Percentiles rank a stretch among this genome's conserved stretches.
These are phyloP conservation scores for Leucocoprinus birnbaumii DNA, from an alignment of 768 basidiomycete genomes.

Conservation along the genomic window DNA sequence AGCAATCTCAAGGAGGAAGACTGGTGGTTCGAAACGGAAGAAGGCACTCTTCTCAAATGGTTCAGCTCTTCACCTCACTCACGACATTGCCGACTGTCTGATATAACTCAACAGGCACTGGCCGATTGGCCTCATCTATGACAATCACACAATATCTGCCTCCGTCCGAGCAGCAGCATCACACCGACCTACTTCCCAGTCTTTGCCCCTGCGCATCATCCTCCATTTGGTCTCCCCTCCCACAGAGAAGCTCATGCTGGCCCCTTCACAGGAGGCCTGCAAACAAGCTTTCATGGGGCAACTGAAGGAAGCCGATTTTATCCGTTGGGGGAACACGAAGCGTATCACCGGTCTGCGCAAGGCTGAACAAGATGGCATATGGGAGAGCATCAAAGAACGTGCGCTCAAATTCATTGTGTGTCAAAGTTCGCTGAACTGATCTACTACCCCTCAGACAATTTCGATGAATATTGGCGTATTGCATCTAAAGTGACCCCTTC, in stretches of 20 bases:
- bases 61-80: slow-evolving; percentile 23
- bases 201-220: slow-evolving; percentile 70
- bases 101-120: slow-evolving; percentile 75
- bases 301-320: slow-evolving; percentile 94
- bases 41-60: slow-evolving; percentile 85
- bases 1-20: slow-evolving; percentile 81
- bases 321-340: slow-evolving; percentile 95
- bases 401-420: slow-evolving; percentile 28
- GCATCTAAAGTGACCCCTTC: slow-evolving; percentile 91
- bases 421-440: slow-evolving; percentile 7
- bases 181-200: slow-evolving; percentile 26
- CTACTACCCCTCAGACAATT: slow-evolving; percentile 66
- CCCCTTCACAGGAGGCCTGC: slow-evolving; percentile 81
- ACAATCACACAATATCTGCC: slow-evolving; percentile 69
- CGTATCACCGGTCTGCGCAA: slow-evolving; percentile 89
- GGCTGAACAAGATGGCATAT: slow-evolving; percentile 92
- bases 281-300: slow-evolving; percentile 95
- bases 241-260: slow-evolving; percentile 77
- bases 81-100: not conserved
- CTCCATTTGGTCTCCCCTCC: slow-evolving; percentile 89
- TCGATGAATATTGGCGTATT: slow-evolving; percentile 92
- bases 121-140: slow-evolving; percentile 94
- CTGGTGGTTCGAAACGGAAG: slow-evolving; percentile 97
- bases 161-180: slow-evolving; percentile 50
- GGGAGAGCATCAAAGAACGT: slow-evolving; percentile 97